A percentile compares a stretch with the other conserved stretches of the same genome.
These are phyloP conservation scores for Fusarium brachygibbosum DNA, from an alignment of 2,329 filamentous ascomycete species.

Conservation along the genomic window DNA sequence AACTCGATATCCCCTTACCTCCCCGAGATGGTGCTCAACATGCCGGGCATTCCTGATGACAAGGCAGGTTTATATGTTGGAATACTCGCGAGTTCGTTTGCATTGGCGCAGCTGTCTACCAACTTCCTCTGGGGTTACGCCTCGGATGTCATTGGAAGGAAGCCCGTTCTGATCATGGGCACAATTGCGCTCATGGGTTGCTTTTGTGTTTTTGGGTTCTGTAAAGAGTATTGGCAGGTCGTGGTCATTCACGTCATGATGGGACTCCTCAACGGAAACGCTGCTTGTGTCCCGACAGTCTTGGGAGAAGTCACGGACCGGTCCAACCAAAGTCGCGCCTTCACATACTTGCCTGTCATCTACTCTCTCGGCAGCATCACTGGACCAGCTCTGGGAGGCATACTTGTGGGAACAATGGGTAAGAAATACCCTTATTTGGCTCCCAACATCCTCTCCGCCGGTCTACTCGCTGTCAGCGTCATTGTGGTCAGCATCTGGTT, in stretches of 20 bases:
- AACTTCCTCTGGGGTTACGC: conserved; percentile 76
- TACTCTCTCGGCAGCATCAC: conserved; percentile 96
- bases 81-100: conserved; percentile 89
- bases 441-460: conserved; percentile 85
- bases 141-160: conserved; percentile 77
- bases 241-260: conserved; percentile 88
- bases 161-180: conserved; percentile 81
- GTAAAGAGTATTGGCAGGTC: conserved; percentile 84
- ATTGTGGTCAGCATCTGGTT: conserved; percentile 83
- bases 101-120: conserved; percentile 89
- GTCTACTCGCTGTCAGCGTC: conserved; percentile 78
- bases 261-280: conserved; percentile 95
- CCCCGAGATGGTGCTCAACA: conserved; percentile 89
- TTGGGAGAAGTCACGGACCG: conserved; percentile 95
- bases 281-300: conserved; percentile 92
- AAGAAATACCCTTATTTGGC: conserved; percentile 83
- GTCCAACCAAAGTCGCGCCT: conserved; percentile 92
- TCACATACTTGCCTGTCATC: conserved; percentile 95
- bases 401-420: conserved; percentile 75
- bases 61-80: conserved; percentile 91
- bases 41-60: conserved; percentile 79
- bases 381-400: conserved; percentile 89
- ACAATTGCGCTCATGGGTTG: conserved; percentile 85
- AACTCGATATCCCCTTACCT: conserved; percentile 98
- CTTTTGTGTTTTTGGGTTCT: conserved; percentile 90